Percentiles rank a stretch among this genome's conserved stretches.
Evolutionary conservation across 2,329 filamentous ascomycete genomes (phyloP).

Genomic region (Stylonectria norvegica): DNA sequence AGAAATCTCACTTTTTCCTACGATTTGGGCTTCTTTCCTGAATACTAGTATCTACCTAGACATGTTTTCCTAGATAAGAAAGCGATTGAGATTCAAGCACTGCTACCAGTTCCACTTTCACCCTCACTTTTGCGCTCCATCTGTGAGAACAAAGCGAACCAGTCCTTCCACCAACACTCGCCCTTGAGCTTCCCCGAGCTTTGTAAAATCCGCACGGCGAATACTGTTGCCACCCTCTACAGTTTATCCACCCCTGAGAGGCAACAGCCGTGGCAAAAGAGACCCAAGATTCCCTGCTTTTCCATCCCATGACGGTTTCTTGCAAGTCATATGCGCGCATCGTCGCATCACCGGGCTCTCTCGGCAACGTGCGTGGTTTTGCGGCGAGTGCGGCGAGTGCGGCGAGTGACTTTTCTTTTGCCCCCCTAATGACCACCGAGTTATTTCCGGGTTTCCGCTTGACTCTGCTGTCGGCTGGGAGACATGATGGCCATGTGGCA

Average conservation of each 20-base stretch:
- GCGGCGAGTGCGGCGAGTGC: background rate
- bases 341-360: background rate
- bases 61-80: background rate
- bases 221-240: no score
- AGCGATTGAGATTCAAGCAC: background rate
- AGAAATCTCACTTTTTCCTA: background rate
- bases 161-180: no score
- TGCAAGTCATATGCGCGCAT: background rate
- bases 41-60: no score
- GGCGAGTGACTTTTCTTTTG: no score
- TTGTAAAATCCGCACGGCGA: no score
- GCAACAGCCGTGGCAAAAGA: no score
- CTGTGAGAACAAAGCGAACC: no score
- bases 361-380: background rate
- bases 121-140: background rate
- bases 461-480: background rate
- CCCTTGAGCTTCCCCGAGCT: no score
- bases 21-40: no score
- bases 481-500: no score
- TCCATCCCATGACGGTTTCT: background rate
- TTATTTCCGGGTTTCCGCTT: constrained; percentile 1
- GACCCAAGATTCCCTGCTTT: no score
- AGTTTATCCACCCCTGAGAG: no score
- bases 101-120: background rate
- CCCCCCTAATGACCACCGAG: background rate